Evolutionary conservation across 1,139 yeast genomes (phyloP).

Genomic region (Komagataea norvegica): DNA sequence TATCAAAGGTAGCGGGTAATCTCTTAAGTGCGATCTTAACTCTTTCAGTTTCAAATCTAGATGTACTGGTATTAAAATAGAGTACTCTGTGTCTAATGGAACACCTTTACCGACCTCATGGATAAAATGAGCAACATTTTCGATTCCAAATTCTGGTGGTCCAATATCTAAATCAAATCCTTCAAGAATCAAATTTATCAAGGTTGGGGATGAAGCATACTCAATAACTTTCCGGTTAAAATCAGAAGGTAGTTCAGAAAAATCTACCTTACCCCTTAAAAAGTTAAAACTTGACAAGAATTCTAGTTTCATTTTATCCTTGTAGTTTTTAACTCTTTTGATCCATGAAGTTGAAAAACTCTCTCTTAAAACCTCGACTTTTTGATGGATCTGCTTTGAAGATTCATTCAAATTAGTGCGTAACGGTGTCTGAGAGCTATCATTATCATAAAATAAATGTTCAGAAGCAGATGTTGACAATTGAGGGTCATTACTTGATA

Average conservation of each 20-base stretch:
- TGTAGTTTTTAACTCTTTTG: slow-evolving; percentile 48
- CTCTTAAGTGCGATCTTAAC: slow-evolving; percentile 58
- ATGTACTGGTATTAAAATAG: slow-evolving; percentile 62
- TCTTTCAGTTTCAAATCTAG: slow-evolving; percentile 42
- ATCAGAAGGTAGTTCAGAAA: slow-evolving; percentile 39
- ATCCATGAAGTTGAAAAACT: slow-evolving; percentile 75
- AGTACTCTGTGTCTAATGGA: slow-evolving; percentile 64
- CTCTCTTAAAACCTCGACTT: slow-evolving; percentile 30
- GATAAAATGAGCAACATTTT: slow-evolving; percentile 54
- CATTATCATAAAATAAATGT: slow-evolving; percentile 4
- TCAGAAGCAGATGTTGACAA: slow-evolving; percentile 7
- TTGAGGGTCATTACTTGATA: neutral
- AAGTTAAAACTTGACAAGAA: slow-evolving; percentile 49
- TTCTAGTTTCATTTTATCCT: slow-evolving; percentile 38
- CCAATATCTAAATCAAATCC: slow-evolving; percentile 50
- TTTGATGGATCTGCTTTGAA: slow-evolving; percentile 1
- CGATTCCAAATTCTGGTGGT: slow-evolving; percentile 52
- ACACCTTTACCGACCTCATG: slow-evolving; percentile 77
- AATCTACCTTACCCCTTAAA: slow-evolving; percentile 44
- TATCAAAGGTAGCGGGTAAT: slow-evolving; percentile 55
- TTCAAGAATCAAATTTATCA: slow-evolving; percentile 53
- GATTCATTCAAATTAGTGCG: neutral
- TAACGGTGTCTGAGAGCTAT: neutral
- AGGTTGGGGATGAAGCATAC: slow-evolving; percentile 57
- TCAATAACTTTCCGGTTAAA: slow-evolving; percentile 54